Conservation (phyloP, 2,329 filamentous ascomycete species). For the Dothiorella sarmentorum region DNA sequence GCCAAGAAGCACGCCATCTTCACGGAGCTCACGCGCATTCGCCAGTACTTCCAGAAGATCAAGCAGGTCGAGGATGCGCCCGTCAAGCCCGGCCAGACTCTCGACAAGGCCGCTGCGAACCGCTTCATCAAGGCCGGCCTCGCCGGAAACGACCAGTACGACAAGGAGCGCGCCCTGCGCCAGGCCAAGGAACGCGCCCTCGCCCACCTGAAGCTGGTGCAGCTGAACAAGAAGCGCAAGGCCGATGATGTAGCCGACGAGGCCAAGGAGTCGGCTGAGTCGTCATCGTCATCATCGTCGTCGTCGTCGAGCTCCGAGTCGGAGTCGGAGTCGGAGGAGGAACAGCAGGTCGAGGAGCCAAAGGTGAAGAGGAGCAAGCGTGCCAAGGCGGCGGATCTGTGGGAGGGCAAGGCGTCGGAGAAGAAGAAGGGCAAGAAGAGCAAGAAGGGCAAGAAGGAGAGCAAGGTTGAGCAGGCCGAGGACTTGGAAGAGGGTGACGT, state of each 20-base stretch:
- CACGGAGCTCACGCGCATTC: constrained; percentile 78
- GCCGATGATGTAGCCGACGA: constrained; percentile 25
- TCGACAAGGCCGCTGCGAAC: constrained; percentile 73
- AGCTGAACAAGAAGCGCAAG: constrained; percentile 32
- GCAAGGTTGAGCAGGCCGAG: not conserved
- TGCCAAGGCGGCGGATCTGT: constrained; percentile 15
- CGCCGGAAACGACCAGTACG: constrained; percentile 49
- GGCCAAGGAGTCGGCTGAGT: not conserved
- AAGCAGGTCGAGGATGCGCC: constrained; percentile 67
- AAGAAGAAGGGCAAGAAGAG: not conserved
- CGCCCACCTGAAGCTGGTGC: constrained; percentile 36
- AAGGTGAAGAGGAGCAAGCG: constrained; percentile 18
- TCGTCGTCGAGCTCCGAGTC: not conserved
- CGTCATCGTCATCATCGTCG: too few relatives aligned
- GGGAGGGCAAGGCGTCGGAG: constrained; percentile 2
- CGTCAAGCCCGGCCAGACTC: constrained; percentile 49
- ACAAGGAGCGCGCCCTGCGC: constrained; percentile 38
- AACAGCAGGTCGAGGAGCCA: constrained; percentile 20
- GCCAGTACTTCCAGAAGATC: constrained; percentile 91
- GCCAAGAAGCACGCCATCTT: constrained; percentile 84
- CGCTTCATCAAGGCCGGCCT: constrained; percentile 81
- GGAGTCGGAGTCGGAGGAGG: constrained; percentile 6
- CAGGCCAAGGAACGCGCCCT: constrained; percentile 34
- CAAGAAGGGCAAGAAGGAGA: not conserved
- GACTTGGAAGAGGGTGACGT: not conserved